Percentiles rank a stretch among this genome's conserved stretches.
Conservation (phyloP, 768 basidiomycete genomes). For the Mrakia gelida region DNA sequence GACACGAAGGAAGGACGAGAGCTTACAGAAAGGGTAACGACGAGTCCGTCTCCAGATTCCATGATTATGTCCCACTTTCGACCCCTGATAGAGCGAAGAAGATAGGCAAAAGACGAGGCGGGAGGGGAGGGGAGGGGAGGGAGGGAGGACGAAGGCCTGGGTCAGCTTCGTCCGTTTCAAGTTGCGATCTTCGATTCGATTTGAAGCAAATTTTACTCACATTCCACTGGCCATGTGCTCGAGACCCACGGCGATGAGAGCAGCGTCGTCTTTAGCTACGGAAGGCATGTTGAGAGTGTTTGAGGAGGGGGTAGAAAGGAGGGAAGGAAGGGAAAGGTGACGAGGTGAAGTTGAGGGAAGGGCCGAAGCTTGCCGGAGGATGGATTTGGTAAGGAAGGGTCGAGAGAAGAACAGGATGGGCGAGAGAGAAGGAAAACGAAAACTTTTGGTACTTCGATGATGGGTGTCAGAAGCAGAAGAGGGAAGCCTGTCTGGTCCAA, state of each 20-base stretch:
- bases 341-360: not conserved
- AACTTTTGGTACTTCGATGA: too few species aligned
- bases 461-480: too few species aligned
- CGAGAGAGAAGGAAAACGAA: too few species aligned
- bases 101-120: not conserved
- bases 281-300: slow-evolving; percentile 21
- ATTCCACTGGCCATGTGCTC: slow-evolving; percentile 17
- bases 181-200: not conserved
- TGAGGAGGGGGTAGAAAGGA: not conserved
- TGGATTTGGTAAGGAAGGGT: not conserved
- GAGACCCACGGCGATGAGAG: slow-evolving; percentile 23
- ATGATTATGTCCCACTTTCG: slow-evolving; percentile 33
- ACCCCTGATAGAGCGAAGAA: not conserved
- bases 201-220: not conserved
- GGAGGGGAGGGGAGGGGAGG: too few species aligned
- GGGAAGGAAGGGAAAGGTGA: not conserved
- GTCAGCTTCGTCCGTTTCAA: not conserved
- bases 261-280: slow-evolving; percentile 18
- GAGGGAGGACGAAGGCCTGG: not conserved
- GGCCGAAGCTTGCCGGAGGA: not conserved
- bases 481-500: too few species aligned
- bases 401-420: not conserved
- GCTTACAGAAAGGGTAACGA: slow-evolving; percentile 27
- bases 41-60: slow-evolving; percentile 30
- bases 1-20: not conserved